Conservation (phyloP, 371 early-diverging fungal genomes). For the Gilbertella persicaria region DNA sequence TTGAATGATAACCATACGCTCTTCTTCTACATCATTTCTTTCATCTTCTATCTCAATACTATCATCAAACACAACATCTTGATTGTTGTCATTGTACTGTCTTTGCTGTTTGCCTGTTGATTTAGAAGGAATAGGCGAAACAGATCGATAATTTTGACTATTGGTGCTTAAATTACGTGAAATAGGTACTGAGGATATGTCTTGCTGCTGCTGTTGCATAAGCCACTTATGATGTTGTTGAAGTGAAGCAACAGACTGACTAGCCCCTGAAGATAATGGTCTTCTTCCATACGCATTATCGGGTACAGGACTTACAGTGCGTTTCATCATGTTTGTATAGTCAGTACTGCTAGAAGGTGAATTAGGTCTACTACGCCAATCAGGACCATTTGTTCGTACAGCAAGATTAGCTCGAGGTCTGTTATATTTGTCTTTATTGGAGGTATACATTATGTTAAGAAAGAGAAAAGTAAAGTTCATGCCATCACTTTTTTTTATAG, state of each 20-base stretch:
- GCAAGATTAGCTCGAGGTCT: neutral
- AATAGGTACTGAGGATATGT: neutral
- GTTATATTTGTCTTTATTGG: neutral
- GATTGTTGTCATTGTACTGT: neutral
- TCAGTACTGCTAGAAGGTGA: neutral
- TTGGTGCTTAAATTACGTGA: constrained; percentile 4
- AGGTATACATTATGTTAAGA: neutral
- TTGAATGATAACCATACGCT: constrained; percentile 13
- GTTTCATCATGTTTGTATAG: neutral
- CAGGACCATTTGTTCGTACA: neutral
- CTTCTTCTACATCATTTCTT: constrained; percentile 16
- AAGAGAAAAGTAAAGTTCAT: too few relatives aligned
- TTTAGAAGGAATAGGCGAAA: constrained; percentile 10
- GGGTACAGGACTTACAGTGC: neutral
- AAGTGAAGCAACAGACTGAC: constrained; percentile 43
- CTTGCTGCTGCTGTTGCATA: constrained; percentile 31
- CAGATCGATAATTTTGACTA: constrained; percentile 2
- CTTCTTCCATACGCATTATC: neutral
- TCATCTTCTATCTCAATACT: constrained; percentile 12
- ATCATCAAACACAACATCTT: constrained; percentile 10
- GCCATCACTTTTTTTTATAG: too few relatives aligned
- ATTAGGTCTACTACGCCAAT: neutral
- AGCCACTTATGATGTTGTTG: constrained; percentile 45
- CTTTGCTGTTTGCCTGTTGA: neutral
- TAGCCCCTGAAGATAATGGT: constrained; percentile 14